Base-by-base conservation (phyloP, 2,329 filamentous ascomycete species). In the Fusarium subglutinans region DNA sequence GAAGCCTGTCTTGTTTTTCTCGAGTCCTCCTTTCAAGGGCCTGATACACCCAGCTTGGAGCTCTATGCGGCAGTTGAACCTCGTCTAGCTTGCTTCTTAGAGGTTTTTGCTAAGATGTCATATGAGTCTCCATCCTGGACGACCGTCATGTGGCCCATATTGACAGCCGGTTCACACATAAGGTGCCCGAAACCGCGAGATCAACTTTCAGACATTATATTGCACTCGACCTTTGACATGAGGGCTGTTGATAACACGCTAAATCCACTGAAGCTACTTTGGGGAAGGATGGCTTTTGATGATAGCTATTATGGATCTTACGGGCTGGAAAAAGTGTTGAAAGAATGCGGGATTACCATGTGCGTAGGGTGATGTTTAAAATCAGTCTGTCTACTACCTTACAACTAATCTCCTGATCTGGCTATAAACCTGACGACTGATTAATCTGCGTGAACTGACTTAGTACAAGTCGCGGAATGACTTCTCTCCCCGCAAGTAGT, bases 341-440 rank as follows among this genome's bases (percentile, higher is more conserved):
- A 26, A 13, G 44, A 45, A 26, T 20, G 24, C 8, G 44, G 44
- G 8, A 45, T 45, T 45, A 26, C 44, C 12, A 26, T 45, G 24
- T 45, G 44, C 20, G 8, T 45, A 45, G 44, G 44, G 17, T 45
- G 24, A 45, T 26, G 18, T 9, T 14, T 6, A 14, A 6, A 13
- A 26, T 0, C 8, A 45, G 24, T 45, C 24, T 45, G 17, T 26
- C 24, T 26, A 2, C 18, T 45, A 26, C 12, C 17, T 14, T 14
- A 10, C 0, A 6, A 26, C 5, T 14, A 45, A 4, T 20, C 44
- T 45, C 24, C 7, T 14, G 5, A 20, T 26, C 17, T 35, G 33
- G 0, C 33, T 15, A 35, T 35, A 15, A 35, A 0, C 7, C 0
- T 35, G 33, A 9, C 1, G 3, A 35, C 14, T 3, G 14, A 35